Percentiles rank a stretch among this genome's conserved stretches.
Evolutionary conservation across 495 filamentous ascomycete species (phyloP).

Genomic region (Trichoderma asperelloides): DNA sequence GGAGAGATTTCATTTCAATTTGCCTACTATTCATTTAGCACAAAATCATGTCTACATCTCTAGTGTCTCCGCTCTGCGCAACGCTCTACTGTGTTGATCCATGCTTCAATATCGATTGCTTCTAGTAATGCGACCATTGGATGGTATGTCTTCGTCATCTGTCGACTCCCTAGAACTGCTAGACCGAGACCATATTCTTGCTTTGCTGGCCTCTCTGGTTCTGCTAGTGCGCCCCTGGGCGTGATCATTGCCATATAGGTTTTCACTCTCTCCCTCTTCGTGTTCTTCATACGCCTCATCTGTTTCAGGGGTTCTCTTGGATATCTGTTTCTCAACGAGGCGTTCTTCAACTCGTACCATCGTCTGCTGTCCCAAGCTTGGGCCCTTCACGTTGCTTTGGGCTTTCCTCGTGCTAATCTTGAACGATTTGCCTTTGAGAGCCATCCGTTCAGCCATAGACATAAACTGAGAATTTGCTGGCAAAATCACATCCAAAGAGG

Average conservation of each 20-base stretch:
- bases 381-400: background rate
- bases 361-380: background rate
- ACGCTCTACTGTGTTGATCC: background rate
- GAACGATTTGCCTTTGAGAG: conserved; percentile 33
- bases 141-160: background rate
- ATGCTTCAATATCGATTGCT: background rate
- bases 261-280: background rate
- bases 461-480: conserved; percentile 22
- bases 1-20: background rate
- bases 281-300: background rate
- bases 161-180: background rate
- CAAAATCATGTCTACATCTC: background rate
- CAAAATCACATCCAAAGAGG: conserved; percentile 13
- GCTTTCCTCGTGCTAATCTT: conserved; percentile 27
- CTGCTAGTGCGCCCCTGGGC: background rate
- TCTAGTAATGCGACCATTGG: background rate
- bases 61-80: background rate
- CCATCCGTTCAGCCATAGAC: conserved; percentile 40
- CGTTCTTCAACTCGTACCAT: background rate
- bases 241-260: background rate
- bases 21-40: background rate
- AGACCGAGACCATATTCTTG: background rate
- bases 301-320: background rate
- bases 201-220: background rate
- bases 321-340: background rate